Base-by-base conservation (phyloP, 1,284 basidiomycete species). In the Rhodotorula sp. region DNA sequence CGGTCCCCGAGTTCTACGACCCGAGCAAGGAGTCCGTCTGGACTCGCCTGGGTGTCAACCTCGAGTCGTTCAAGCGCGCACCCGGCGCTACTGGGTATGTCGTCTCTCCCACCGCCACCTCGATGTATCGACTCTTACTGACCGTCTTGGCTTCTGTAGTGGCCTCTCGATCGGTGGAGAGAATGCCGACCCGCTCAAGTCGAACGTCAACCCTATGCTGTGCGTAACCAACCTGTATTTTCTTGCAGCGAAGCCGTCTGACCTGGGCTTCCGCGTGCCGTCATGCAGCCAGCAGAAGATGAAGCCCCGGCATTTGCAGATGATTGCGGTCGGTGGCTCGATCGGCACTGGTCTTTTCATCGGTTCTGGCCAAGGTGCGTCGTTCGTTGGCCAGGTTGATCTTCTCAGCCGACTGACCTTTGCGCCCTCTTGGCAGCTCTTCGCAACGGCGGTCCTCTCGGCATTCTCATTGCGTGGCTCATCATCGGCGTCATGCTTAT, bases 291-390 rank as follows among this genome's bases (percentile, higher is more conserved):
- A 67, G 53, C 48, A 72, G 27, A 61, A 66, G 42, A 74, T 67
- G 66, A 62, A 62, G 49, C 61, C 66, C 7, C 66, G 61, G 9
- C 66, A 67, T 23, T 25, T 67, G 10, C 55, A 64, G n/a, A 66
- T 59, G 64, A 66, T 66, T 42, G 66, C 85, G 2, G 81, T 86
- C 46, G 85, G 85, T 27, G 84, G 84, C n/a, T 82, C 82, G 84
- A 63, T 63, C 62, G 62, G 62, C 12, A 63, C 62, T 42, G 46
- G 75, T 74, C 78, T 84, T 1, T 84, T 84, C 75, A 80, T 86
- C 50, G 67, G 68, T 4, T 63, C 56, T 27, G 64, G 64, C 21
- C 54, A 54, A 16, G 58, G 58, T 59, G 49, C 48, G 60, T 50
- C 17, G 54, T 16, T 12, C 54, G 27, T 17, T 55, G 19, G 12